Base-by-base conservation (phyloP, 306 rosid genomes). In the Trifolium dubium region DNA sequence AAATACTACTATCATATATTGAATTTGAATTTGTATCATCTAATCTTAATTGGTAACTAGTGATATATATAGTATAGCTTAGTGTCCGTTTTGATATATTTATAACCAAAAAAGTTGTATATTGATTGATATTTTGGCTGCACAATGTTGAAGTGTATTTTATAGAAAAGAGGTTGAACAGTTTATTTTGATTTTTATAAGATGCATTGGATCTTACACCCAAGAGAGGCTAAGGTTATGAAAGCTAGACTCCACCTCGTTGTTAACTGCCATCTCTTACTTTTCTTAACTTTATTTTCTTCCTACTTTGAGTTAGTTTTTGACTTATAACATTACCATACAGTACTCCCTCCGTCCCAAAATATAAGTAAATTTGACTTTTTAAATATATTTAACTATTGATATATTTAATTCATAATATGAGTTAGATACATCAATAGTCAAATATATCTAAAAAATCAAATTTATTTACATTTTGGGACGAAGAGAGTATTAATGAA, bases 191-290 rank as follows among this genome's bases (percentile, higher is more conserved):
- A 64, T 13, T 67, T 67, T 6, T 46, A 28, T 67, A 28, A 46
- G 29, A 46, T 44, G 56, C 72, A 67, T 67, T 30, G 72, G 72
- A 67, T 67, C 72, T 50, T 46, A 44, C 72, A 7, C 58, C 72
- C 6, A 13, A 67, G 59, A 67, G 72, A 67, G 46, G 23, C 23
- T 23, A 1, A 23, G 58, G 72, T 44, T 67, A 46, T 14, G 14
- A 67, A 67, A 67, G 41, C 41, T 31, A 60, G 8, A 6, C 54
- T 66, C 34, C 8, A 28, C 58, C 58, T 67, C 18, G 13, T 46
- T 29, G 72, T 46, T 67, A 67, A 46, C 58, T 46, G 72, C 17
- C 37, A 8, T 66, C 39, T 41, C 65, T 41, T 18, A 65, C 70
- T 40, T 64, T 17, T 4, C 0, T 14, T 9, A 8, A 17, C 40